A percentile compares a stretch with the other conserved stretches of the same genome.
Evolutionary conservation across 2,329 filamentous ascomycete species (phyloP).

Genomic region (Microcyclospora tardicrescens): DNA sequence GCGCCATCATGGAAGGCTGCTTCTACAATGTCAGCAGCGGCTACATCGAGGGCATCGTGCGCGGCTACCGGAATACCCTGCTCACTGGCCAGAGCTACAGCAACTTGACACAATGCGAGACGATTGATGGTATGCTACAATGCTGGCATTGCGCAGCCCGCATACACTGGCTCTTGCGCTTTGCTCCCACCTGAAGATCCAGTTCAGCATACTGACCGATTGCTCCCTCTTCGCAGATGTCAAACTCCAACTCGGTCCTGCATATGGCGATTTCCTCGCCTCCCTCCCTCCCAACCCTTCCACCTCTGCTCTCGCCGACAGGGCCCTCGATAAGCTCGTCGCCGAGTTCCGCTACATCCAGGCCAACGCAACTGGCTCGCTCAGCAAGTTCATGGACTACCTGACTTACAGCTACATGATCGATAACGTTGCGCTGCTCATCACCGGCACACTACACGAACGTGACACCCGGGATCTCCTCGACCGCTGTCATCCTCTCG

Average conservation of each 20-base stretch:
- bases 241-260: conserved; percentile 90
- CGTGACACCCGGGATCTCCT: conserved; percentile 90
- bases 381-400: conserved; percentile 95
- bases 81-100: conserved; percentile 82
- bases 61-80: conserved; percentile 89
- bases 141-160: no score
- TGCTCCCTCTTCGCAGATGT: conserved; percentile 53
- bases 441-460: conserved; percentile 95
- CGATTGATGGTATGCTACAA: conserved; percentile 63
- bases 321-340: conserved; percentile 95
- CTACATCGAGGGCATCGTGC: conserved; percentile 94
- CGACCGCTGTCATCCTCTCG: conserved; percentile 89
- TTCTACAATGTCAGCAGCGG: conserved; percentile 43
- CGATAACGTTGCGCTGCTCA: conserved; percentile 94
- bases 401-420: conserved; percentile 99
- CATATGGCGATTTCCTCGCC: conserved; percentile 93
- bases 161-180: no score
- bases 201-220: conserved; percentile 4
- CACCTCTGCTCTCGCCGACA: conserved; percentile 84
- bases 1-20: conserved; percentile 11
- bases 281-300: conserved; percentile 91
- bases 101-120: conserved; percentile 96
- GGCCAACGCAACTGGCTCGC: conserved; percentile 79
- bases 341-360: conserved; percentile 94
- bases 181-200: no score